Percentiles rank a stretch among this genome's conserved stretches.
These are phyloP conservation scores for Apium graveolens DNA, from an alignment of 129 eudicot species.

Conservation along the genomic window DNA sequence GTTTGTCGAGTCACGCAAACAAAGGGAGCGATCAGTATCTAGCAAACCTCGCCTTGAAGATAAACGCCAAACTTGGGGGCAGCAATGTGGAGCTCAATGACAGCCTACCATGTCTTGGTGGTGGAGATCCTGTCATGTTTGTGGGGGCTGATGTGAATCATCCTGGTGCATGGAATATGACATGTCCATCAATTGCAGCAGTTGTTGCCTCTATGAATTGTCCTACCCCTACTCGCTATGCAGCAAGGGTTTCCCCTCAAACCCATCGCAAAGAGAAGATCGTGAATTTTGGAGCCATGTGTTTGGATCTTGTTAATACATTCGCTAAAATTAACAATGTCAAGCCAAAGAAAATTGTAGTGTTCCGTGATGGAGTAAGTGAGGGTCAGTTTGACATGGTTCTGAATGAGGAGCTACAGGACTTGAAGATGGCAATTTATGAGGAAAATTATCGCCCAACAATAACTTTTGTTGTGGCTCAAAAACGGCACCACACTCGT, in stretches of 20 bases:
- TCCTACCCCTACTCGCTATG: conserved; percentile 61
- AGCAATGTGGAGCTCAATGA: conserved; percentile 48
- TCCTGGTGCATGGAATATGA: conserved; percentile 36
- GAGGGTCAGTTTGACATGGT: conserved; percentile 81
- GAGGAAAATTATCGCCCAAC: conserved; percentile 36
- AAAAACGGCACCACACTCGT: conserved; percentile 73
- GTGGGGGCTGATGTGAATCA: conserved; percentile 91
- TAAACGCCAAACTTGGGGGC: conserved; percentile 82
- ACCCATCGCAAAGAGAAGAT: conserved; percentile 51
- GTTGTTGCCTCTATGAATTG: conserved; percentile 70
- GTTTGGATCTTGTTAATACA: conserved; percentile 41
- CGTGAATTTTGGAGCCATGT: conserved; percentile 42
- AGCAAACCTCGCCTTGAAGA: conserved; percentile 63
- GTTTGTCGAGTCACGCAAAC: conserved; percentile 36
- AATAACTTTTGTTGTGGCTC: conserved; percentile 65
- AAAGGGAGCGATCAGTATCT: conserved; percentile 47
- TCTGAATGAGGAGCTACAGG: conserved; percentile 49
- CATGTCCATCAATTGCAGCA: conserved; percentile 68
- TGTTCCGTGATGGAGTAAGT: conserved; percentile 87
- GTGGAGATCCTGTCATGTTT: conserved; percentile 48
- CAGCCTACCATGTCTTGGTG: conserved; percentile 31
- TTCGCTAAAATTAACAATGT: conserved; percentile 34
- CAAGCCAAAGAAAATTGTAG: conserved; percentile 49
- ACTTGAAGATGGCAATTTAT: conserved; percentile 32
- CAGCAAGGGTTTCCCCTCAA: conserved; percentile 56